Conservation (phyloP, 2,329 filamentous ascomycete species). For the Orbilia oligospora region DNA sequence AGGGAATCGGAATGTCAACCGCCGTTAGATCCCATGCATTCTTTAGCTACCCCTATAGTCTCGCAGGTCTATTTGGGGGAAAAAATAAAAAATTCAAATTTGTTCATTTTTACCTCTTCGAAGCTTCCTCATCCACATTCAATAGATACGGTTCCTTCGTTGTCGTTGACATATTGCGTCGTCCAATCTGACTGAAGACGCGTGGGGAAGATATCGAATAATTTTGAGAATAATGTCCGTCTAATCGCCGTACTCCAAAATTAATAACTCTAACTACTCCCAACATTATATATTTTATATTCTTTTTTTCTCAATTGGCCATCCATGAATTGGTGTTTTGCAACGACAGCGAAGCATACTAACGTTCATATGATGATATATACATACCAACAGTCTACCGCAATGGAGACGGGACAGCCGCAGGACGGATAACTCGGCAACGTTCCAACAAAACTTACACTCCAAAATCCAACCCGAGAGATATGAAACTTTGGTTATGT, state of each 20-base stretch:
- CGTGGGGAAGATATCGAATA: background rate
- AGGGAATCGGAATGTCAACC: background rate
- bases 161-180: constrained; percentile 23
- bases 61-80: background rate
- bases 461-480: background rate
- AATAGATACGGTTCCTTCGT: constrained; percentile 40
- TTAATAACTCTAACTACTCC: background rate
- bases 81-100: background rate
- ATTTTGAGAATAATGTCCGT: background rate
- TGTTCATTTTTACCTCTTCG: constrained; percentile 36
- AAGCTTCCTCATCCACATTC: constrained; percentile 50
- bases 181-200: background rate
- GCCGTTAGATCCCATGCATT: background rate
- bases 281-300: no score
- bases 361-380: background rate
- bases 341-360: background rate
- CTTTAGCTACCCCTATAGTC: background rate
- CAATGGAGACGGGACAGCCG: background rate
- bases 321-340: background rate
- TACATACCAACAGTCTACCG: constrained; percentile 1
- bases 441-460: no score
- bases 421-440: constrained; percentile 42
- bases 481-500: constrained; percentile 6
- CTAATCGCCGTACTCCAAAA: background rate
- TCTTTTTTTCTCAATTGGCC: background rate